These are phyloP conservation scores for Turritis glabra DNA, from an alignment of 345 rosid genomes.

Conservation along the genomic window DNA sequence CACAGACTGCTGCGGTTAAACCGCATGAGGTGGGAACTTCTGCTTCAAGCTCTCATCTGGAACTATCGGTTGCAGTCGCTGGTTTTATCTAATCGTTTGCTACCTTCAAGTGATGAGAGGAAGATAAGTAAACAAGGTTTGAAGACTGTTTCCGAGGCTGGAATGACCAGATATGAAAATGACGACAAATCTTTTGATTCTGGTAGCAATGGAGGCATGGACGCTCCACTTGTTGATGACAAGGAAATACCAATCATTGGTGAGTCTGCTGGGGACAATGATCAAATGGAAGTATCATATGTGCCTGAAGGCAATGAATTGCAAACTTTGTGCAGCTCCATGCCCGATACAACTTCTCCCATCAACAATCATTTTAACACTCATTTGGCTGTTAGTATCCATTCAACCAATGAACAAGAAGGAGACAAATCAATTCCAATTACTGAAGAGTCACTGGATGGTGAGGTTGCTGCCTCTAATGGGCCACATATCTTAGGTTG, in stretches of 20 bases:
- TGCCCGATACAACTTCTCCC: slow-evolving; percentile 7
- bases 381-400: slow-evolving; percentile 32
- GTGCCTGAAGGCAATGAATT: slow-evolving; percentile 37
- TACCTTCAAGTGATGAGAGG: slow-evolving; percentile 38
- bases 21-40: slow-evolving; percentile 72
- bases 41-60: slow-evolving; percentile 79
- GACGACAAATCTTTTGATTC: slow-evolving; percentile 31
- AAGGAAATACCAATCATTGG: slow-evolving; percentile 49
- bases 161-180: slow-evolving; percentile 33
- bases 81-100: slow-evolving; percentile 49
- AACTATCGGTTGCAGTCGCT: slow-evolving; percentile 70
- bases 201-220: slow-evolving; percentile 36
- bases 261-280: slow-evolving; percentile 36
- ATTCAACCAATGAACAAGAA: slow-evolving; percentile 27
- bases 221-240: slow-evolving; percentile 18
- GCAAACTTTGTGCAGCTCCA: slow-evolving; percentile 25
- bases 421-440: slow-evolving; percentile 47
- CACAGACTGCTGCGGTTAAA: slow-evolving; percentile 63
- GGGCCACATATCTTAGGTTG: slow-evolving; percentile 45
- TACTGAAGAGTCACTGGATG: slow-evolving; percentile 35
- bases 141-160: slow-evolving; percentile 31
- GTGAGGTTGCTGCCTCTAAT: slow-evolving; percentile 38
- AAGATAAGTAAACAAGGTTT: slow-evolving; percentile 39
- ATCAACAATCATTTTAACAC: slow-evolving; percentile 25
- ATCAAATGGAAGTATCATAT: slow-evolving; percentile 21